Percentiles rank a stretch among this genome's conserved stretches.
Evolutionary conservation across 441 rosid genomes (phyloP).

Genomic region (Biscutella auriculata): DNA sequence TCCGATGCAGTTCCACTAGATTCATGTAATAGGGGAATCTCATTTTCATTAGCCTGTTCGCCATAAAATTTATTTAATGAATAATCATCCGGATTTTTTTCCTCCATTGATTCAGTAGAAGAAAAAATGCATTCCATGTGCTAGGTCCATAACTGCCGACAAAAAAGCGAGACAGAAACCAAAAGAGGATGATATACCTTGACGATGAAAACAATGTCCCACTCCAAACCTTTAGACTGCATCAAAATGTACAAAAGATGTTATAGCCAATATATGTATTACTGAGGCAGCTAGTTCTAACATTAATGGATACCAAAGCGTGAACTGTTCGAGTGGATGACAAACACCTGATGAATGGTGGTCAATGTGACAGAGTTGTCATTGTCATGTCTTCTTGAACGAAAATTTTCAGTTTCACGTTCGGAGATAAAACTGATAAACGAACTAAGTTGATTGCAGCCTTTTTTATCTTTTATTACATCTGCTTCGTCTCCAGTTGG

Average conservation of each 20-base stretch:
- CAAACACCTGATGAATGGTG: constrained; percentile 87
- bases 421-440: constrained; percentile 54
- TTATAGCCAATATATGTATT: constrained; percentile 9
- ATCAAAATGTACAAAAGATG: constrained; percentile 14
- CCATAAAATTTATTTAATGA: not conserved
- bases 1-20: constrained; percentile 39
- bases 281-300: constrained; percentile 4
- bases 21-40: constrained; percentile 81
- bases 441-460: constrained; percentile 47
- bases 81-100: too few relatives aligned
- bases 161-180: not conserved
- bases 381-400: constrained; percentile 58
- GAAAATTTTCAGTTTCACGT: constrained; percentile 71
- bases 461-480: constrained; percentile 33
- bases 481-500: constrained; percentile 28
- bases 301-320: not conserved
- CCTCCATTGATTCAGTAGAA: not conserved
- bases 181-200: constrained; percentile 45
- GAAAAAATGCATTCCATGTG: not conserved
- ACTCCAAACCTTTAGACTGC: constrained; percentile 97
- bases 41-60: constrained; percentile 84
- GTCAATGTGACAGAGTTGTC: constrained; percentile 77
- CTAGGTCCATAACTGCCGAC: not conserved
- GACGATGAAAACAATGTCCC: constrained; percentile 88
- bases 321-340: constrained; percentile 8